Percentiles rank a stretch among this genome's conserved stretches.
These are phyloP conservation scores for Umbellularia californica DNA, from an alignment of 164 flowering plant species.

Conservation along the genomic window DNA sequence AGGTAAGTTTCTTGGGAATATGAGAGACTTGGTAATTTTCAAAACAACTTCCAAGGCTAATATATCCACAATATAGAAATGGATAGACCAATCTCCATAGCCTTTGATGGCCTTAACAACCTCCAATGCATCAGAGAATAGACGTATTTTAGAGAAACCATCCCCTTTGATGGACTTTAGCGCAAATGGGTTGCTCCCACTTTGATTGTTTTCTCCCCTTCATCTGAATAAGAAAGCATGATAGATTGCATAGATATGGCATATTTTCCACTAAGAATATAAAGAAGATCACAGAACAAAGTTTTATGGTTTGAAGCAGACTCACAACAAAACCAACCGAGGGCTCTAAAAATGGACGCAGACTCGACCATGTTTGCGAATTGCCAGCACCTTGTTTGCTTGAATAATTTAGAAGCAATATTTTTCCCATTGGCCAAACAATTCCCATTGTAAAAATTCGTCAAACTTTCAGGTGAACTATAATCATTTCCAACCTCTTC, in stretches of 20 bases:
- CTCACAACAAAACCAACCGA: constrained; percentile 26
- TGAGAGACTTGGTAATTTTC: too few species aligned
- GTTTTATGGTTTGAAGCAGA: constrained; percentile 6
- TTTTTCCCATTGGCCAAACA: constrained; percentile 5
- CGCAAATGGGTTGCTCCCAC: constrained; percentile 34
- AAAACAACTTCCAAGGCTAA: too few species aligned
- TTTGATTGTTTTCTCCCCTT: constrained; percentile 60
- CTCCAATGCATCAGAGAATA: too few species aligned
- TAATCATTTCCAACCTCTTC: constrained; percentile 44
- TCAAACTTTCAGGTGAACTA: constrained; percentile 9
- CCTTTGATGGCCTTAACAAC: too few species aligned
- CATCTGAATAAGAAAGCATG: constrained; percentile 46
- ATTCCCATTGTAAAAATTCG: constrained; percentile 14
- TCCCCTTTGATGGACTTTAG: too few species aligned
- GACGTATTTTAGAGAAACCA: too few species aligned
- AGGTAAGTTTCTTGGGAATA: too few species aligned
- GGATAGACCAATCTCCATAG: too few species aligned
- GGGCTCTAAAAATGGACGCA: constrained; percentile 24
- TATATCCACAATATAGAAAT: too few species aligned
- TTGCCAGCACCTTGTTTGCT: background rate
- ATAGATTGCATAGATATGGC: background rate
- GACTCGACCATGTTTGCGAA: constrained; percentile 29
- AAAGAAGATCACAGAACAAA: background rate
- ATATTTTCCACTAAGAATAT: background rate
- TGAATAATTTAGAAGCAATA: constrained; percentile 19